Evolutionary conservation across 805 yeast species (phyloP), one percentile per base, ranked within the genome.

Genomic region (Suhomyces vadensis): DNA sequence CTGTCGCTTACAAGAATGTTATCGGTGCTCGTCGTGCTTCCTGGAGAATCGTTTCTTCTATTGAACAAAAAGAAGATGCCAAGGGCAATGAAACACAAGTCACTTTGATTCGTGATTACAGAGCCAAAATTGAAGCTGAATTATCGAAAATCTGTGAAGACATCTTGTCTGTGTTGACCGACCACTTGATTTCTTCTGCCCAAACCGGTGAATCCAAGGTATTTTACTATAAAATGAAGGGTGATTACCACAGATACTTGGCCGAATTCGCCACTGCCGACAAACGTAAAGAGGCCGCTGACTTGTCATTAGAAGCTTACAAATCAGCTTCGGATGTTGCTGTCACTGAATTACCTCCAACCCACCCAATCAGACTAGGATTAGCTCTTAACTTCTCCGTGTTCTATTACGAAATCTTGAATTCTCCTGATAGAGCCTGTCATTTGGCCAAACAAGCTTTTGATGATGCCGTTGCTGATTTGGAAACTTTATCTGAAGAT

Each of bases 11-110:
- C 80, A 92, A 92, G 75, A 92, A 92, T 65, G 98, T 92, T 46
- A 92, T 92, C 71, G 99, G 99, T 65, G 96, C 98, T 47, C 90
- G 98, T 64, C 91, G 99, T 77, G 98, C 99, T 47, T 89, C 97
- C 37, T 94, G 98, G 98, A 87, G 99, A 82, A 90, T 94, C 64
- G 97, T 94, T 42, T 90, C 97, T 29, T 89, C 97, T 38, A 92
- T 92, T 62, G 99, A 92, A 74, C 97, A 92, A 75, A 91, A 90
- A 76, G 98, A 92, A 75, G 97, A 91, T 72, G 85, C 90, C 58
- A 91, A 91, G 76, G 97, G 96, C 65, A 88, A 89, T 66, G 95
- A 87, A 62, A 75, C 82, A 56, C 97, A 94, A 75, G 96, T 90
- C 50, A 63, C 80, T 51, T 81, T 91, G 66, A 91, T 92, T 69